Evolutionary conservation across 2,329 filamentous ascomycete genomes (phyloP).

Genomic region (Parafenestella ontariensis): DNA sequence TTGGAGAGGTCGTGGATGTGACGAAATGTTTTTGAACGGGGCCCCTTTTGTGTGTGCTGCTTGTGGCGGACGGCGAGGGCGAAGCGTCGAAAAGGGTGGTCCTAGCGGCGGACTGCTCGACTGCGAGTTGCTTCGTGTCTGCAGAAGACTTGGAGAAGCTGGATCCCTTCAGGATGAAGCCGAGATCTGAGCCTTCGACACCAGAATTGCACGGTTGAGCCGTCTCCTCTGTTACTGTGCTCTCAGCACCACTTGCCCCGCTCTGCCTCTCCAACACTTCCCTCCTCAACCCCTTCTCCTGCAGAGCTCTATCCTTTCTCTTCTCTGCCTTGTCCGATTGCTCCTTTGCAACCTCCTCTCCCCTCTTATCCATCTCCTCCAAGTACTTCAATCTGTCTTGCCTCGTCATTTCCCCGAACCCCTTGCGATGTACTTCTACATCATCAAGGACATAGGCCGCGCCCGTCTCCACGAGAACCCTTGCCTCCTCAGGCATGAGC

Average conservation of each 20-base stretch:
- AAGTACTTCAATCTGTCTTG: slow-evolving; percentile 69
- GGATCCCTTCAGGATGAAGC: slow-evolving; percentile 37
- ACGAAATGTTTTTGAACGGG: slow-evolving; percentile 43
- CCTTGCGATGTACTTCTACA: slow-evolving; percentile 69
- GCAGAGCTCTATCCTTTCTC: slow-evolving; percentile 58
- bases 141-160: slow-evolving; percentile 16
- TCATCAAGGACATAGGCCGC: slow-evolving; percentile 85
- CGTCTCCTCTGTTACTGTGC: slow-evolving; percentile 17
- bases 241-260: slow-evolving; percentile 17
- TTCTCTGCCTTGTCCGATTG: slow-evolving; percentile 58
- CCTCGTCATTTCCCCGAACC: slow-evolving; percentile 65
- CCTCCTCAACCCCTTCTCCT: slow-evolving; percentile 53
- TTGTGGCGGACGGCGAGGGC: slow-evolving; percentile 12
- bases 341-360: slow-evolving; percentile 58
- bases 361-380: slow-evolving; percentile 61
- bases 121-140: slow-evolving; percentile 1
- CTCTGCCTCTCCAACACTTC: slow-evolving; percentile 12
- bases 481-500: slow-evolving; percentile 88
- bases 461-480: slow-evolving; percentile 77
- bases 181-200: slow-evolving; percentile 22
- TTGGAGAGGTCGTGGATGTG: slow-evolving; percentile 57
- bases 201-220: slow-evolving; percentile 15
- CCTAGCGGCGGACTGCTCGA: slow-evolving; percentile 1
- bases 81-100: slow-evolving; percentile 36
- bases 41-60: slow-evolving; percentile 16